Conservation (phyloP, 2,329 filamentous ascomycete genomes). For the Tolypocladium guangdongense region DNA sequence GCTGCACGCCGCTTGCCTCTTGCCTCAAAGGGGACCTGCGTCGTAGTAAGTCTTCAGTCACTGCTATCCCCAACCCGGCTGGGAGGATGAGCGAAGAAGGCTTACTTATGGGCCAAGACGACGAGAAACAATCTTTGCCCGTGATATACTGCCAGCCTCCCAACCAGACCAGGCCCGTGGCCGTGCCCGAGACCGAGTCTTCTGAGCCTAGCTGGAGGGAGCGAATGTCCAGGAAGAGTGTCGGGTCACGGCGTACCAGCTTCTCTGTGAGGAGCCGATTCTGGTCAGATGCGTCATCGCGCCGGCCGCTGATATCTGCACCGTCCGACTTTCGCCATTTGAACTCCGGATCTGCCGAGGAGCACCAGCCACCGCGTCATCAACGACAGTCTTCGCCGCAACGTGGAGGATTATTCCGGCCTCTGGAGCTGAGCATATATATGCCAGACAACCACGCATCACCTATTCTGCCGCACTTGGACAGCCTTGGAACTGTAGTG, state of each 20-base stretch:
- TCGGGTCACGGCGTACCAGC: slow-evolving; percentile 25
- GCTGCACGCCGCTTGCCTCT: slow-evolving; percentile 30
- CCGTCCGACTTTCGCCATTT: slow-evolving; percentile 52
- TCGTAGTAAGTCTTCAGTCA: slow-evolving; percentile 24
- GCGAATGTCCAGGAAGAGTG: slow-evolving; percentile 9
- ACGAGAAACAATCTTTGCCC: slow-evolving; percentile 15
- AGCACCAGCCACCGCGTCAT: not conserved
- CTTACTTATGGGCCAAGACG: slow-evolving; percentile 20
- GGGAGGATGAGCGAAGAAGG: slow-evolving; percentile 5
- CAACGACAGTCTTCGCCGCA: slow-evolving; percentile 10
- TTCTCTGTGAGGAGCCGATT: slow-evolving; percentile 36
- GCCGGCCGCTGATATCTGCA: slow-evolving; percentile 45
- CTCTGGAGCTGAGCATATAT: slow-evolving; percentile 47
- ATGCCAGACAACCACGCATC: slow-evolving; percentile 32
- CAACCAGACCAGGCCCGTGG: slow-evolving; percentile 16
- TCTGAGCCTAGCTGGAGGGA: slow-evolving; percentile 9
- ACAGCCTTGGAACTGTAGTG: slow-evolving; percentile 25
- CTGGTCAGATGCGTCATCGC: slow-evolving; percentile 33
- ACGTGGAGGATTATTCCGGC: slow-evolving; percentile 33
- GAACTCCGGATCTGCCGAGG: slow-evolving; percentile 29
- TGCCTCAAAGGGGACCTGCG: slow-evolving; percentile 27
- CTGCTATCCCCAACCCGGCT: slow-evolving; percentile 8
- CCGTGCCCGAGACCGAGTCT: slow-evolving; percentile 10
- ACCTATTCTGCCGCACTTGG: slow-evolving; percentile 44
- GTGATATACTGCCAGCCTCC: slow-evolving; percentile 18